These are phyloP conservation scores for Vitis riparia DNA, from an alignment of 164 flowering plant species.

Conservation along the genomic window DNA sequence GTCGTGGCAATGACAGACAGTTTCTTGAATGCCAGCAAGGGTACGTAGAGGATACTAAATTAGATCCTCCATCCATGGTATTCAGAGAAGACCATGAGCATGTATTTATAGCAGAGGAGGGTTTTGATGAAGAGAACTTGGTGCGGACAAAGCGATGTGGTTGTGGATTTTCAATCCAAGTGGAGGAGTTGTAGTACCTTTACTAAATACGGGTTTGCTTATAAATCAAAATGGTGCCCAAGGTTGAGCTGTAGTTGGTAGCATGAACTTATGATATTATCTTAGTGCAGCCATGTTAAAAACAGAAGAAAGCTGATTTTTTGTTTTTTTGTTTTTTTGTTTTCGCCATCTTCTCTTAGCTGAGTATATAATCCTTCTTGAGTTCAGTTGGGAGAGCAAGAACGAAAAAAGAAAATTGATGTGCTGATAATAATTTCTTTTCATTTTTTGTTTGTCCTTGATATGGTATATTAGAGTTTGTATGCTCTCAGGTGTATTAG, in stretches of 20 bases:
- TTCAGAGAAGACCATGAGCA: slow-evolving; percentile 63
- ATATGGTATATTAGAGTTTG: too few species aligned
- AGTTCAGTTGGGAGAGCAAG: too few species aligned
- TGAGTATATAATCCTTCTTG: too few species aligned
- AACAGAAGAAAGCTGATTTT: too few species aligned
- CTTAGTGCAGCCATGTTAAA: too few species aligned
- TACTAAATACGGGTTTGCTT: background rate
- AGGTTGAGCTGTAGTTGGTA: background rate
- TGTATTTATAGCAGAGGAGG: slow-evolving; percentile 57
- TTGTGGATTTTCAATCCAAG: slow-evolving; percentile 81
- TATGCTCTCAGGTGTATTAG: too few species aligned
- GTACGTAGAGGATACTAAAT: slow-evolving; percentile 7
- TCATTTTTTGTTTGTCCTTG: too few species aligned
- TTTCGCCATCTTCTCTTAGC: too few species aligned
- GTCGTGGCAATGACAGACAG: slow-evolving; percentile 13
- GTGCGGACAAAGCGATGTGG: slow-evolving; percentile 67
- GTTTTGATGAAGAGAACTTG: slow-evolving; percentile 50
- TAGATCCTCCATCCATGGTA: slow-evolving; percentile 2
- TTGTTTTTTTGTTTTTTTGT: too few species aligned
- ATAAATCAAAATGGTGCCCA: background rate
- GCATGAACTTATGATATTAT: too few species aligned
- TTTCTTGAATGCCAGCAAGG: slow-evolving; percentile 13
- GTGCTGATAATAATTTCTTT: too few species aligned
- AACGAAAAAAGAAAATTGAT: too few species aligned
- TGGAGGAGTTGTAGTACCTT: slow-evolving; percentile 67